Evolutionary conservation across 148 eudicot genomes (phyloP).

Genomic region (Rhododendron simsii): DNA sequence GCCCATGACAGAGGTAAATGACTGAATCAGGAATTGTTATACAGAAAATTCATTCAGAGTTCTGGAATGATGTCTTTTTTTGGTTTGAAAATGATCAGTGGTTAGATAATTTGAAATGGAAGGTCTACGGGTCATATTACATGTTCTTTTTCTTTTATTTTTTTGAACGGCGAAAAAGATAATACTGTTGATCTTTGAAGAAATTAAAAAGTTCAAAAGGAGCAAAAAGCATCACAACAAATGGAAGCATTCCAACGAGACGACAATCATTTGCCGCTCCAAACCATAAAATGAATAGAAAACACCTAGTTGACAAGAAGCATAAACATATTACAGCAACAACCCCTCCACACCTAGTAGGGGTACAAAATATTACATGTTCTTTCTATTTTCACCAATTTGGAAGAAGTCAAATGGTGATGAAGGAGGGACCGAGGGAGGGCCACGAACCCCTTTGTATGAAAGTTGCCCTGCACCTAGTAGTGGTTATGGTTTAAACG

Average conservation of each 20-base stretch:
- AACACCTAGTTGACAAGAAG: too few species aligned
- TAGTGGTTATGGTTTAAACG: too few species aligned
- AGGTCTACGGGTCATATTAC: not conserved
- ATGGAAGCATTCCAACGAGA: too few species aligned
- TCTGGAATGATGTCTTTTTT: not conserved
- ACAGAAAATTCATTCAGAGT: not conserved
- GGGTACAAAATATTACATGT: not conserved
- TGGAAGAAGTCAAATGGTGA: not conserved
- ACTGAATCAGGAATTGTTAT: not conserved
- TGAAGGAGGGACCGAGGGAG: not conserved
- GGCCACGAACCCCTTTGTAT: not conserved
- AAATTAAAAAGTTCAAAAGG: too few species aligned
- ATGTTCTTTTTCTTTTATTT: not conserved
- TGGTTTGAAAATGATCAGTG: not conserved
- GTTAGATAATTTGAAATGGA: not conserved
- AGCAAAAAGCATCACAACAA: too few species aligned
- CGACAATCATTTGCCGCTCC: too few species aligned
- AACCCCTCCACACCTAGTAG: too few species aligned
- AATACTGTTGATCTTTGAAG: too few species aligned
- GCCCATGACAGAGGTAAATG: slow-evolving; percentile 70
- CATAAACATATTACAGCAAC: too few species aligned
- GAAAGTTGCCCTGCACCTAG: not conserved
- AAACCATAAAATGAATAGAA: too few species aligned
- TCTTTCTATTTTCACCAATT: not conserved
- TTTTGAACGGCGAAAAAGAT: too few species aligned